Evolutionary conservation across 2,329 filamentous ascomycete genomes (phyloP).

Genomic region (Pseudofabraea citricarpa): DNA sequence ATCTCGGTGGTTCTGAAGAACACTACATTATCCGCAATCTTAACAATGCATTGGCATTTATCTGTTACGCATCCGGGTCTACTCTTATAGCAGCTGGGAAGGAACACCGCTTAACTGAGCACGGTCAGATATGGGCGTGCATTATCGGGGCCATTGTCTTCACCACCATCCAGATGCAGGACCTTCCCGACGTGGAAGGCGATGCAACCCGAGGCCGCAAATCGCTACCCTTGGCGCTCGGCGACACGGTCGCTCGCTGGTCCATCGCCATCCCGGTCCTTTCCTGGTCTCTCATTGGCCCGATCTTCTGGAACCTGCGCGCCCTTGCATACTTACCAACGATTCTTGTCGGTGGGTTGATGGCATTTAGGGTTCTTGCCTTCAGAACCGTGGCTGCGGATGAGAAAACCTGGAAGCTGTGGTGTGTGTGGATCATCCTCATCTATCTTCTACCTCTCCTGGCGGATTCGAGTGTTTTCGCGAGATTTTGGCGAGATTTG

Average conservation of each 20-base stretch:
- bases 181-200: conserved; percentile 22
- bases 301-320: conserved; percentile 12
- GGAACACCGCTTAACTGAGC: not conserved
- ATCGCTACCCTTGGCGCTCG: conserved; percentile 17
- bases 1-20: conserved; percentile 7
- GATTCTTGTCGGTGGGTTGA: not conserved
- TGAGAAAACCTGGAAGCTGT: not conserved
- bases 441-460: not conserved
- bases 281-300: conserved; percentile 11
- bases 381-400: not conserved
- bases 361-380: not conserved
- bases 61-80: conserved; percentile 25
- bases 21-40: conserved; percentile 8
- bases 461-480: not conserved
- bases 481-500: not conserved
- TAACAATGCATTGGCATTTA: conserved; percentile 8
- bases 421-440: not conserved
- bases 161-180: conserved; percentile 22
- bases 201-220: conserved; percentile 16
- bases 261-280: conserved; percentile 16
- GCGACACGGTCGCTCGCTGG: conserved; percentile 15
- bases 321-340: not conserved
- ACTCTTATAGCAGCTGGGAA: conserved; percentile 1
- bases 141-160: not conserved
- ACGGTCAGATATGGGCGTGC: not conserved